Base-by-base conservation (phyloP, 1,139 yeast genomes). In the Lodderomyces oxycetoniae region DNA sequence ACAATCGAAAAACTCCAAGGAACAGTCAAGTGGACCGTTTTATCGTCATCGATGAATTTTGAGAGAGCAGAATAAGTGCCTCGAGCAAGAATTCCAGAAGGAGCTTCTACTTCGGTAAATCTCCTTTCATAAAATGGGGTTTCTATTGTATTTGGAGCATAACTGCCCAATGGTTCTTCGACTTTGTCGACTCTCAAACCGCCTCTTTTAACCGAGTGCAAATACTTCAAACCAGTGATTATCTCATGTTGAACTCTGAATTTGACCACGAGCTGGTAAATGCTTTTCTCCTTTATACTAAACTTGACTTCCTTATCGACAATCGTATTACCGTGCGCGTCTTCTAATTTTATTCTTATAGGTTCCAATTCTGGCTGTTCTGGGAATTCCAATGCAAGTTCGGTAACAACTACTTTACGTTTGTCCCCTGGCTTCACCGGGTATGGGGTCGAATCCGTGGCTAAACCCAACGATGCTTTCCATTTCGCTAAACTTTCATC, bases 401-500 rank as follows among this genome's bases (percentile, higher is more conserved):
- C 87, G 31, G 82, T 69, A 37, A 87, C 74, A 6, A 87, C 94
- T 15, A 87, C 95, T 45, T 75, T 78, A 40, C 96, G 72, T 34
- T 66, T 66, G 54, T 88, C 96, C 17, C 80, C 83, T 3, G 86
- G 74, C 41, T 67, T 66, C 25, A 81, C 76, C 1, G 91, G 87
- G 40, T 80, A 66, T 25, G 79, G 75, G 9, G 31, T 25, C n/a
- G 16, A 14, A 5, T 76, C 68, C 17, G 67, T 61, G 25, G 77
- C 55, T 41, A 88, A 67, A 1, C 97, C 97, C 27, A 89, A 67
- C 1, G 95, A 83, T 38, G 81, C 87, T 61, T 89, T 89, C 97
- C 97, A 89, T 57, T 85, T 86, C 44, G 84, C 86, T 46, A 89
- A 68, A 28, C 94, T 82, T 59, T 86, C 96, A 55, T 88, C 97